A percentile compares a stretch with the other conserved stretches of the same genome.
phyloP scores from a whole-genome alignment of 164 flowering plant genomes.

The Magnolia changhungtana region DNA sequence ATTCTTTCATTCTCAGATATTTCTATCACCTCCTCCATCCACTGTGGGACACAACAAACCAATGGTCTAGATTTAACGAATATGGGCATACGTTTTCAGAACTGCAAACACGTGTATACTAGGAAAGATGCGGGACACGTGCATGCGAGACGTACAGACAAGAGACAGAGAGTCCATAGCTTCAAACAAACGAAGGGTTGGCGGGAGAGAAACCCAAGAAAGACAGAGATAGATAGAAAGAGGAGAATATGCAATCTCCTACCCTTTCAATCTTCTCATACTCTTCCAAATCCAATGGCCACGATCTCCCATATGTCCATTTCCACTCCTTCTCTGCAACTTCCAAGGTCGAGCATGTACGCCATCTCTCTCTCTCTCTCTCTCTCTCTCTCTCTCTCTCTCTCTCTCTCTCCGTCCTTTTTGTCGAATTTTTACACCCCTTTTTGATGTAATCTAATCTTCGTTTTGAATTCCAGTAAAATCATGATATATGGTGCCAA shows the following conservation, averaged over 20 bases:
- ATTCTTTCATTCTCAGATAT: too few species aligned
- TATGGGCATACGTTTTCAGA: too few species aligned
- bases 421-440: neutral
- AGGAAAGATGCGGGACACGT: too few species aligned
- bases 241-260: neutral
- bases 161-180: neutral
- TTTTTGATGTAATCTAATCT: neutral
- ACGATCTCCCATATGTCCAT: neutral
- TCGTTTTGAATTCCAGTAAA: too few species aligned
- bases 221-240: neutral
- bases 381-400: constrained; percentile 5
- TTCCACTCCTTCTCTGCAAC: neutral
- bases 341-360: neutral
- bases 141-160: neutral
- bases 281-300: neutral
- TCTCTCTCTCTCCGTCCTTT: neutral
- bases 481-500: too few species aligned
- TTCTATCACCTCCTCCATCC: too few species aligned
- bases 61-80: too few species aligned
- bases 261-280: neutral
- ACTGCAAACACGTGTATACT: too few species aligned
- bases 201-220: constrained; percentile 17
- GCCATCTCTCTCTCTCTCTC: constrained; percentile 2
- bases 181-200: neutral
- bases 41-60: too few species aligned